Base-by-base conservation (phyloP, 164 flowering plant species). In the Hamamelis virginiana region DNA sequence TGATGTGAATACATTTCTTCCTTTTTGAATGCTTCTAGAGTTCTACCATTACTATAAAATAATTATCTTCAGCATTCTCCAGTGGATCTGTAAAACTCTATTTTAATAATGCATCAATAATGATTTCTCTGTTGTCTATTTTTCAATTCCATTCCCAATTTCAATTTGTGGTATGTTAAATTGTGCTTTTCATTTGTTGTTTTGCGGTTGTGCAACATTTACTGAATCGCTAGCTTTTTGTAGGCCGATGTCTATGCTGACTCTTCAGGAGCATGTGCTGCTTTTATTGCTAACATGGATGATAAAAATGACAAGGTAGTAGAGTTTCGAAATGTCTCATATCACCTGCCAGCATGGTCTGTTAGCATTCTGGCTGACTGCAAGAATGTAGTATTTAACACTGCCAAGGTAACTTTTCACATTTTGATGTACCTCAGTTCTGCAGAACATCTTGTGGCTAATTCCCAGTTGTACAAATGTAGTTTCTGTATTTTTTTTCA, bases 341-440 rank as follows among this genome's bases (percentile, higher is more conserved):
- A 89, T 83, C 80, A 83, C 66, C 72, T 96, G 58, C 98, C 99
- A 44, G 95, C 99, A 46, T 93, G 98, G 99, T 96, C 99, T 19
- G 97, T 96, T 69, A 96, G 99, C 85, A 90, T 96, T 74, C 79
- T 96, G 72, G 97, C 92, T 21, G 98, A 96, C 77, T 96, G 99
- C 89, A 96, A 89, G 84, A 90, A 83, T 74, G 99, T 81, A 25
- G 89, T 80, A 21, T 90, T 82, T 69, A 96, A 96, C 79, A 87
- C 99, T 45, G 99, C 99, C 71, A 86, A 91, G 97, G 99, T 91
- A 74, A 61, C 9, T 52, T 45, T 23, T 18, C 10, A 55, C 22
- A 4, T 59, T 12, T 21, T 48, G 4, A 12, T 11, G 1, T 63
- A 33, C 64, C 9, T 26, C 13, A 43, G 28, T 38, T 16, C 53